Percentiles rank a stretch among this genome's conserved stretches.
phyloP scores from a whole-genome alignment of 176 grass and related monocot species.

The Melocanna baccifera region DNA sequence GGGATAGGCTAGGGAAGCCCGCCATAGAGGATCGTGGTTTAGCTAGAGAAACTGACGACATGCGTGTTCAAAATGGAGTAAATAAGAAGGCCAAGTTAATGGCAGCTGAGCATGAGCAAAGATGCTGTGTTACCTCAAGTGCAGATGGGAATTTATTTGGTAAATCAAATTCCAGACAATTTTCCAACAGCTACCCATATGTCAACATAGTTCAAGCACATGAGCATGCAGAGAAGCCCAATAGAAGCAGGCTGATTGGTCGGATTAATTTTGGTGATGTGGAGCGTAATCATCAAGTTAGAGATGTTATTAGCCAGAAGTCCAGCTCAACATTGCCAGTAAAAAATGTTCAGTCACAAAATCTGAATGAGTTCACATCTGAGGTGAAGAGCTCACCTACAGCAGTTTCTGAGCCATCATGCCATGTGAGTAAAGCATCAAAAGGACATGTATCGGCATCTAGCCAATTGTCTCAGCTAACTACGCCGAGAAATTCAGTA shows the following conservation, averaged over 20 bases:
- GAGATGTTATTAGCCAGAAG: constrained; percentile 35
- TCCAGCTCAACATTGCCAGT: constrained; percentile 23
- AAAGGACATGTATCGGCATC: constrained; percentile 17
- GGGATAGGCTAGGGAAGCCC: constrained; percentile 71
- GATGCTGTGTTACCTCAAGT: constrained; percentile 19
- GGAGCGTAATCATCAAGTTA: constrained; percentile 37
- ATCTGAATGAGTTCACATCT: constrained; percentile 31
- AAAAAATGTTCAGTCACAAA: constrained; percentile 34
- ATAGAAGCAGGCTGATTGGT: constrained; percentile 47
- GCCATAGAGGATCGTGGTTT: constrained; percentile 21
- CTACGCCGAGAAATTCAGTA: background rate
- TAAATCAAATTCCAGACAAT: constrained; percentile 24
- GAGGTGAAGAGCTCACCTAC: constrained; percentile 26
- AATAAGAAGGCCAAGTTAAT: constrained; percentile 43
- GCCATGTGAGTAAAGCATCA: constrained; percentile 1
- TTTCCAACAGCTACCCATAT: constrained; percentile 17
- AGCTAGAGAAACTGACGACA: constrained; percentile 22
- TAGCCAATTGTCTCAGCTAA: constrained; percentile 26
- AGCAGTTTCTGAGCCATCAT: constrained; percentile 30
- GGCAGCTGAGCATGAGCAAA: constrained; percentile 34
- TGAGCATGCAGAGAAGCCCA: constrained; percentile 19
- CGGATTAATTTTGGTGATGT: constrained; percentile 40
- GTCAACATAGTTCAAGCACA: constrained; percentile 11
- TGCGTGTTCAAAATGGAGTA: constrained; percentile 31
- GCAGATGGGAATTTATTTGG: constrained; percentile 27